Evolutionary conservation across 75 land plant genomes (phyloP), one percentile per base, ranked within the genome.

Genomic region (Isoetes taiwanensis): DNA sequence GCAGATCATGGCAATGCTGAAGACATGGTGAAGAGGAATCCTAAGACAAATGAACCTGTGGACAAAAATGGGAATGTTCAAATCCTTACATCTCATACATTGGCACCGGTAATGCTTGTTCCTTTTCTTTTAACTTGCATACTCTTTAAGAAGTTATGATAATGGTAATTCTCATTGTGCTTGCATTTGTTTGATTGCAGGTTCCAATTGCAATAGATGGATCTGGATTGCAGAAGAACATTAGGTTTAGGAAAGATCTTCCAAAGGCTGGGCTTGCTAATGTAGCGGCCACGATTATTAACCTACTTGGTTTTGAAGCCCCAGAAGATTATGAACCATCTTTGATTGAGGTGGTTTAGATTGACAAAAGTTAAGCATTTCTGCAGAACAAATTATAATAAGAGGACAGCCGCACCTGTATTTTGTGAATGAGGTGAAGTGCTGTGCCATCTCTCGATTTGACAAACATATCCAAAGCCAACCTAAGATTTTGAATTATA

Each of bases 1-100:
- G 97, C 97, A 16, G 97, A 91, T 61, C 97, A 91, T 72, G 97
- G 97, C 29, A 91, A 91, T 74, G 97, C 89, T 9, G 97, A 91
- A 62, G 97, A 91, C 43, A 91, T 91, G 97, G 97, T 86, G 46
- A 91, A 91, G 69, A 87, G 97, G 60, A 78, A 80, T 56, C 55
- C 65, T 35, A 91, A 91, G 65, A 66, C 75, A 2, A 82, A 85
- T n/a, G 42, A 80, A 56, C 97, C 97, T 8, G 65, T 68, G 0
- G 82, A 83, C 75, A 87, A 93, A 38, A 34, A 56, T 33, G 98
- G 98, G 30, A 73, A 87, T 0, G 48, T 84, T 41, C 96, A 93
- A 55, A 72, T 93, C 4, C 90, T 93, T 30, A 93, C 98, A 26
- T 93, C 98, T 38, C 98, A 93, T 59, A 93, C 98, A 27, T 75